A percentile compares a stretch with the other conserved stretches of the same genome.
Evolutionary conservation across 2,329 filamentous ascomycete genomes (phyloP).

Genomic region (Zasmidium cellare): DNA sequence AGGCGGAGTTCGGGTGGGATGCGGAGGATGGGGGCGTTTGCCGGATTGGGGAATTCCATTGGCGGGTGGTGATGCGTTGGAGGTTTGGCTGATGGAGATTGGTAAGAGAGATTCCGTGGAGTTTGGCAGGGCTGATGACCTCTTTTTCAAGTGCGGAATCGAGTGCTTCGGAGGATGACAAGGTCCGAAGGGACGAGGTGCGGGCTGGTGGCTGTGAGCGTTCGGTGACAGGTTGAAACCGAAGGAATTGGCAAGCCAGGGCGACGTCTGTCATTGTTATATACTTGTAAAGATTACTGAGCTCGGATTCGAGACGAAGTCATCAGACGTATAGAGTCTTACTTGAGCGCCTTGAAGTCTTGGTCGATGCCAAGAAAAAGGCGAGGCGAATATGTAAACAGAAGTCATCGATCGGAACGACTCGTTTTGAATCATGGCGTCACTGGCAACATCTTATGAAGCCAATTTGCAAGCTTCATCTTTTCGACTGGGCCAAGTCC

Average conservation of each 20-base stretch:
- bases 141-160: too few species aligned
- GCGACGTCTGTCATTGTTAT: background rate
- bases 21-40: background rate
- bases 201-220: too few species aligned
- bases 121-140: too few species aligned
- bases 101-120: too few species aligned
- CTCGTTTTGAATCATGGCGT: background rate
- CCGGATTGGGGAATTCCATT: too few species aligned
- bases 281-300: too few species aligned
- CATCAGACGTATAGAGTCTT: background rate
- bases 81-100: too few species aligned
- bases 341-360: background rate
- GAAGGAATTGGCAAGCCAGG: background rate
- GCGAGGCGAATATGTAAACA: background rate
- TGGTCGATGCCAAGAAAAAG: background rate
- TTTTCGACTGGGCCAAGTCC: background rate
- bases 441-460: constrained; percentile 25
- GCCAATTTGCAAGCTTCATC: constrained; percentile 17
- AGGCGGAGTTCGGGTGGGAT: background rate
- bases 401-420: background rate
- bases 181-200: too few species aligned
- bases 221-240: too few species aligned
- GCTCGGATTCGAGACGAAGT: background rate
- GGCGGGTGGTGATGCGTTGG: too few species aligned
- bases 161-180: too few species aligned